A percentile compares a stretch with the other conserved stretches of the same genome.
Evolutionary conservation across 305 asterid species (phyloP).

Genomic region (Solanum aculeatissimum): DNA sequence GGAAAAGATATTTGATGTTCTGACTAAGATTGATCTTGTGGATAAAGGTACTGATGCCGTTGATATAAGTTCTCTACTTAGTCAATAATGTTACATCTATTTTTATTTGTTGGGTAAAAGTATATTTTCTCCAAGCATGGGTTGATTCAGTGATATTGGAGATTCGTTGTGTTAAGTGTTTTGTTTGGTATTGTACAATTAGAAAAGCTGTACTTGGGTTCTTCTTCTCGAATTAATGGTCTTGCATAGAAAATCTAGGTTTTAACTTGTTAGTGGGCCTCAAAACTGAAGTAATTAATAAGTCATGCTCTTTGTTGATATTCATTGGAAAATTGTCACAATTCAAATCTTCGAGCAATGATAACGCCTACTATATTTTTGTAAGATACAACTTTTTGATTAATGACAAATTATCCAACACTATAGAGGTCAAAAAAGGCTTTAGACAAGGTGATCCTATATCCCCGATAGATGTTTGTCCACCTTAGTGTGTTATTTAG

Average conservation of each 20-base stretch:
- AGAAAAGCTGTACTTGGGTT: neutral
- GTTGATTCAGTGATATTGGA: no score
- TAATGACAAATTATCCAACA: no score
- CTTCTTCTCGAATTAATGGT: neutral
- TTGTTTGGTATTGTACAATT: neutral
- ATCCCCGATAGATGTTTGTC: no score
- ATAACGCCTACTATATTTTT: no score
- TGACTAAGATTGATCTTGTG: constrained; percentile 94
- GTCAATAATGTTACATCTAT: neutral
- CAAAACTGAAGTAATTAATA: neutral
- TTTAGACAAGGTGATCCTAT: no score
- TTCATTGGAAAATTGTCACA: neutral
- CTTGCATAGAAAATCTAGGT: neutral
- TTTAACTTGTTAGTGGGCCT: neutral
- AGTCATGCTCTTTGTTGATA: neutral
- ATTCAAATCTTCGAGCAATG: no score
- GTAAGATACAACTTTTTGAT: no score
- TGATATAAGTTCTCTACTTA: constrained; percentile 52
- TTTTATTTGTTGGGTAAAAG: neutral
- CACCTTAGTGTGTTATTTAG: no score
- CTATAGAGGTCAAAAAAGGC: no score
- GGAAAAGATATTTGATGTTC: constrained; percentile 92
- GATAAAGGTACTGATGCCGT: constrained; percentile 99
- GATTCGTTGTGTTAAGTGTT: neutral
- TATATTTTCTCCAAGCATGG: no score